Base-by-base conservation (phyloP, 2,329 filamentous ascomycete species). In the Pyrenochaeta sp. region DNA sequence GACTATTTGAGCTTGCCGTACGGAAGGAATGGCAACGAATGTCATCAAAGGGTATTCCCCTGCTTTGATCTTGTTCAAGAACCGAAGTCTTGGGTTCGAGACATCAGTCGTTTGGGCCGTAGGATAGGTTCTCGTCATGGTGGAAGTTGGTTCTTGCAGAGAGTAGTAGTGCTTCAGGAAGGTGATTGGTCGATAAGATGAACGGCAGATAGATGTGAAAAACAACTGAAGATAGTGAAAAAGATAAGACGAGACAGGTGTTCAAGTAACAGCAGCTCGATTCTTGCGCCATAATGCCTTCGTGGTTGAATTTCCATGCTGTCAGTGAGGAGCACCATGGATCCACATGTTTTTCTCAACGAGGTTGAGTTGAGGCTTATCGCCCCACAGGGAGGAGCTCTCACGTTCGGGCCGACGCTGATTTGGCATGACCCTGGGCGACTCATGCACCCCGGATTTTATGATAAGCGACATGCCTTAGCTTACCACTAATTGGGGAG, bases 1-100 rank as follows among this genome's bases (percentile, higher is more conserved):
- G 47, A 91, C 78, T 19, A 84, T 79, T 56, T 85, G 83, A 34
- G 83, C 82, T 57, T 75, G 71, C 40, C 83, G 79, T 0, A 83
- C 73, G 0, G 80, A 82, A 2, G 80, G 80, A 9, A 84, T 73
- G 28, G 78, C 82, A 67, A 84, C 72, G 64, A 85, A 84, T 3
- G 82, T 84, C 79, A 83, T 78, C 3, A 83, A 55, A 0, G 81
- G 81, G 55, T 72, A 79, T 24, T 77, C 72, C 25, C 73, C 74
- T 13, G 72, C 63, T 54, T 69, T 75, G 61, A 83, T 67, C 37
- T 77, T 79, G 56, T 83, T 83, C 56, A 83, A 76, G 2, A 83
- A 67, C 50, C 77, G 73, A 52, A 82, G 64, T 8, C 78, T 77
- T 58, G 79, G 74, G 64, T 83, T 83, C 15, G 77, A 36, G 43